Evolutionary conservation across 106 monocot species (phyloP), one percentile per base, ranked within the genome.

Genomic region (Apostasia ramifera): DNA sequence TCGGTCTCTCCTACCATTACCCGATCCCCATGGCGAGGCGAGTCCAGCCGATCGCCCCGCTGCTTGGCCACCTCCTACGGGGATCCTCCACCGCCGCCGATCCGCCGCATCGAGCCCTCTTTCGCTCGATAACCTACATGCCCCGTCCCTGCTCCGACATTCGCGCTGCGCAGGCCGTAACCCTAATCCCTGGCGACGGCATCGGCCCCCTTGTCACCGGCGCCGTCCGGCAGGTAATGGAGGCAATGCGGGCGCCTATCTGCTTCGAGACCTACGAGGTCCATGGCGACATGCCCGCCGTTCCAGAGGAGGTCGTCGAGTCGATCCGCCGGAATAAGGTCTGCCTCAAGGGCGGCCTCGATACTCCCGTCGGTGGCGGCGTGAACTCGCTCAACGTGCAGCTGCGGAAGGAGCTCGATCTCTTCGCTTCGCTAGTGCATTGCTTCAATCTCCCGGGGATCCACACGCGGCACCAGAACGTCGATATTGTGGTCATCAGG

Each of bases 401-500:
- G 71, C 59, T 71, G 58, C 8, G 71, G 56, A 71, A 71, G 59
- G 71, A 71, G 44, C 59, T 71, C 44, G 71, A 71, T 60, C 57
- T 71, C 44, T 71, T 48, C 43, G 71, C 71, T 44, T 71, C 71
- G 47, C 59, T 71, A 12, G 62, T 55, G 38, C 14, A 66, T 37
- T 73, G 73, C 73, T 73, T 73, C 37, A 73, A 73, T 64, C 45
- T 73, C 15, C 73, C 63, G 6, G 73, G 73, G 7, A 10, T 73
- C 44, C 73, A 63, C 6, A 64, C 73, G 45, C 53, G 64, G 64
- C 73, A 72, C 51, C 53, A 72, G 11, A 63, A 72, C 51, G 72
- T 72, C 47, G 72, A 72, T 63, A 72, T 72, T n/a, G 72, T 72
- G 3, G 72, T 72, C 62, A 72, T 72, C 59, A 72, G 72, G 63